Conservation (phyloP, 164 flowering plant species). For the Kingdonia uniflora region DNA sequence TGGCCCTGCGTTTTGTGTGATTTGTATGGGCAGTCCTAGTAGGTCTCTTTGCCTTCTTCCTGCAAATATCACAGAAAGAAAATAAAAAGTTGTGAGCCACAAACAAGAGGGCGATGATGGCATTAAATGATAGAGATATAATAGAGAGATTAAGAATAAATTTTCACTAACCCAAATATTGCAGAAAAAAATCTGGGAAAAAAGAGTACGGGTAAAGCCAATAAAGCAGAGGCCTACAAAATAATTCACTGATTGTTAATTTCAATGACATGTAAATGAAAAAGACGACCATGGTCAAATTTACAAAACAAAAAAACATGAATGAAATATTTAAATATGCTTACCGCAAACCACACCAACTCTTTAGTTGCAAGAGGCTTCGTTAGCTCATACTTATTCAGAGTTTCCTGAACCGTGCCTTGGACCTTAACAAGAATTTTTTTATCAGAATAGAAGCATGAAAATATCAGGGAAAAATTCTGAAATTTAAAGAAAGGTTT, state of each 20-base stretch:
- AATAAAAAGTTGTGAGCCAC: too few species aligned
- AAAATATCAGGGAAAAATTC: background rate
- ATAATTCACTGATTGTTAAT: background rate
- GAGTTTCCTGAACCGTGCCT: slow-evolving; percentile 32
- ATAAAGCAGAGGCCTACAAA: slow-evolving; percentile 67
- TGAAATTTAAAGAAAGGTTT: background rate
- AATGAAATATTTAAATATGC: slow-evolving; percentile 7
- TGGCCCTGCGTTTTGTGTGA: slow-evolving; percentile 50
- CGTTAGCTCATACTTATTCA: slow-evolving; percentile 57
- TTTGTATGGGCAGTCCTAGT: slow-evolving; percentile 20
- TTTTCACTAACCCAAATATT: slow-evolving; percentile 8
- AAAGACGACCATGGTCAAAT: too few species aligned
- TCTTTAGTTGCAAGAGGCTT: slow-evolving; percentile 67
- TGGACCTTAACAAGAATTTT: slow-evolving; percentile 30
- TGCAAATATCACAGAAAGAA: slow-evolving; percentile 16
- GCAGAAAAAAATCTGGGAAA: slow-evolving; percentile 7
- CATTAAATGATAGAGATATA: too few species aligned
- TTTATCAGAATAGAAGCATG: background rate
- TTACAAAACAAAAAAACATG: too few species aligned
- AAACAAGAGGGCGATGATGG: too few species aligned
- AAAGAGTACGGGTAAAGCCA: slow-evolving; percentile 58
- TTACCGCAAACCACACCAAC: slow-evolving; percentile 74
- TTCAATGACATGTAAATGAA: too few species aligned
- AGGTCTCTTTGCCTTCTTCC: slow-evolving; percentile 38
- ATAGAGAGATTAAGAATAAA: background rate